Conservation (phyloP, 192 early-diverging fungal species). For the Coemansia sp. region DNA sequence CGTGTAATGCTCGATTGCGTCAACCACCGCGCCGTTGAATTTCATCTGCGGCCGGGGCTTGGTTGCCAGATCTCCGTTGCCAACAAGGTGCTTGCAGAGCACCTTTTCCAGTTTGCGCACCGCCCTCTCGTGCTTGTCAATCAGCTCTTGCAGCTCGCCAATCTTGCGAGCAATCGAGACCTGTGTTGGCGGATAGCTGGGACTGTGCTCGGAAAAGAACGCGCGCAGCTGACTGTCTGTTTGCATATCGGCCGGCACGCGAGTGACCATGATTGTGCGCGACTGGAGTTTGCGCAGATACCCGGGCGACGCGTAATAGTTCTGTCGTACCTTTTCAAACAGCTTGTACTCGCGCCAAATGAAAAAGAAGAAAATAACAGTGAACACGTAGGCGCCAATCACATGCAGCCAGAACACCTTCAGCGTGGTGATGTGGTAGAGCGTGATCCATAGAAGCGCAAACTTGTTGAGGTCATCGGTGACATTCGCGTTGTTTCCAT, state of each 20-base stretch:
- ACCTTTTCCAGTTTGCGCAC: constrained; percentile 68
- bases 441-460: constrained; percentile 45
- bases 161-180: constrained; percentile 69
- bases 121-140: constrained; percentile 63
- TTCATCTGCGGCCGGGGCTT: constrained; percentile 52
- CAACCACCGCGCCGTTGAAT: constrained; percentile 55
- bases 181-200: constrained; percentile 54
- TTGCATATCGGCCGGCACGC: constrained; percentile 61
- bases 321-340: constrained; percentile 57
- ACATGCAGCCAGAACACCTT: constrained; percentile 68
- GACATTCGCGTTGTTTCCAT: constrained; percentile 55
- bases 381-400: constrained; percentile 61
- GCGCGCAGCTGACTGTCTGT: constrained; percentile 56
- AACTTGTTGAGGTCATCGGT: constrained; percentile 33
- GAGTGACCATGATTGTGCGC: constrained; percentile 68
- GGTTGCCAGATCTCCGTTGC: constrained; percentile 15
- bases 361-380: constrained; percentile 55
- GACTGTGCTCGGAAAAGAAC: constrained; percentile 52
- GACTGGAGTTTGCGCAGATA: constrained; percentile 68
- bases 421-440: constrained; percentile 52
- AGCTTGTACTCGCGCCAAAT: constrained; percentile 57
- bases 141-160: constrained; percentile 63
- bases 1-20: constrained; percentile 73
- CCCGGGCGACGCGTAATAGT: constrained; percentile 60
- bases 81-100: constrained; percentile 58